Evolutionary conservation across 148 eudicot genomes (phyloP), one percentile per base, ranked within the genome.

Genomic region (Rhododendron griersonianum): DNA sequence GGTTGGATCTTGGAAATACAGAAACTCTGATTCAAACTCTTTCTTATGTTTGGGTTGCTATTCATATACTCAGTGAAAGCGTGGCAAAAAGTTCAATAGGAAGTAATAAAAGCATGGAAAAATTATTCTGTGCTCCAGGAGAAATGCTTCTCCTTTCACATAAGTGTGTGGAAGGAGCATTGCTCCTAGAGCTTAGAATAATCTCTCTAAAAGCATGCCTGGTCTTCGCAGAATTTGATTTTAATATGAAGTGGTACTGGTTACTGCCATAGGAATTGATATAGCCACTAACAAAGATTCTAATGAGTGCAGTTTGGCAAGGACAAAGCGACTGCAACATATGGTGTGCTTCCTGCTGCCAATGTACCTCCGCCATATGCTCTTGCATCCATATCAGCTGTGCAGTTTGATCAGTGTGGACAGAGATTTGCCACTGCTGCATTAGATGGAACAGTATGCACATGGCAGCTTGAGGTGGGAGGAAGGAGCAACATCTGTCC

Each of bases 391-490:
- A 88, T 95, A 78, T 91, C 96, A 73, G 91, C 95, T 81, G 91
- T 94, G 92, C 93, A 91, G 74, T 94, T 95, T 92, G 98, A 98
- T 87, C 87, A 91, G 73, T 95, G 91, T 86, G 99, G 99, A 74
- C 98, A 98, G 53, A 89, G 98, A 90, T 98, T 98, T 87, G 94
- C 96, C 30, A 93, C 96, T 87, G 94, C 91, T 90, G 98, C 99
- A 86, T 93, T 91, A 86, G 99, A 98, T 94, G 99, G 99, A 88
- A 94, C 98, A 67, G 95, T 98, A 28, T 93, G 96, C 91, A 91
- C 98, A 51, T 98, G 99, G 99, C 98, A 98, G 91, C 93, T 98
- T 87, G 99, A 95, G 91, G 98, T 95, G 51, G 99, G 98, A 87
- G 99, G 99, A 90, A 91, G 97, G 89, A 94, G 94, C 92, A 95